Conservation (phyloP, 1,139 yeast species). For the Pneumocystis oryctolagi region DNA sequence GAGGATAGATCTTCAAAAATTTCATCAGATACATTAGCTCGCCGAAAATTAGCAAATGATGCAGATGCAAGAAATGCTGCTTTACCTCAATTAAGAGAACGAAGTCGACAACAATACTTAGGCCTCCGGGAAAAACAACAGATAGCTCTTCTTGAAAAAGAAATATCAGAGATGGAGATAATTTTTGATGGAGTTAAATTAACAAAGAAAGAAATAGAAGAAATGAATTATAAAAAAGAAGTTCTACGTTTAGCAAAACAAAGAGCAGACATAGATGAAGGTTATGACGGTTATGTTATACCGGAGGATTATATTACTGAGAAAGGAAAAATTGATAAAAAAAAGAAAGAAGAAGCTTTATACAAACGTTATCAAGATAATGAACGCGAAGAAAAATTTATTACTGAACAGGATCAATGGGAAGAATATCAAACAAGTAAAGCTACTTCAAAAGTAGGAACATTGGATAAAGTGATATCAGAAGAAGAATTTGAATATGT, state of each 20-base stretch:
- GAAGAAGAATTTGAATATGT: slow-evolving; percentile 59
- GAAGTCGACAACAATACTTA: slow-evolving; percentile 38
- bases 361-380: slow-evolving; percentile 23
- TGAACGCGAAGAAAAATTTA: slow-evolving; percentile 18
- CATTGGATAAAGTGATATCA: slow-evolving; percentile 15
- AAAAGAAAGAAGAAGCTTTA: slow-evolving; percentile 34
- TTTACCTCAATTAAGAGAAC: slow-evolving; percentile 26
- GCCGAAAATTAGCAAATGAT: slow-evolving; percentile 17
- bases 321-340: slow-evolving; percentile 39
- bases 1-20: slow-evolving; percentile 11
- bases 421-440: slow-evolving; percentile 46
- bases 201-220: slow-evolving; percentile 36
- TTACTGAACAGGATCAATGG: slow-evolving; percentile 41
- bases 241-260: slow-evolving; percentile 31
- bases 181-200: slow-evolving; percentile 33
- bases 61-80: slow-evolving; percentile 19
- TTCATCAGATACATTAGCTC: slow-evolving; percentile 8
- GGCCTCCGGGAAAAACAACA: slow-evolving; percentile 35
- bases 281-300: slow-evolving; percentile 31
- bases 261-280: slow-evolving; percentile 27
- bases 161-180: slow-evolving; percentile 35
- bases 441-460: slow-evolving; percentile 23
- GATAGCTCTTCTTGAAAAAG: slow-evolving; percentile 32
- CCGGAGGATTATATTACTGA: slow-evolving; percentile 43
- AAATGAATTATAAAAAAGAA: slow-evolving; percentile 37